Conservation (phyloP, 352 stramenopile genomes). For the Pelagophyceae sp. region DNA sequence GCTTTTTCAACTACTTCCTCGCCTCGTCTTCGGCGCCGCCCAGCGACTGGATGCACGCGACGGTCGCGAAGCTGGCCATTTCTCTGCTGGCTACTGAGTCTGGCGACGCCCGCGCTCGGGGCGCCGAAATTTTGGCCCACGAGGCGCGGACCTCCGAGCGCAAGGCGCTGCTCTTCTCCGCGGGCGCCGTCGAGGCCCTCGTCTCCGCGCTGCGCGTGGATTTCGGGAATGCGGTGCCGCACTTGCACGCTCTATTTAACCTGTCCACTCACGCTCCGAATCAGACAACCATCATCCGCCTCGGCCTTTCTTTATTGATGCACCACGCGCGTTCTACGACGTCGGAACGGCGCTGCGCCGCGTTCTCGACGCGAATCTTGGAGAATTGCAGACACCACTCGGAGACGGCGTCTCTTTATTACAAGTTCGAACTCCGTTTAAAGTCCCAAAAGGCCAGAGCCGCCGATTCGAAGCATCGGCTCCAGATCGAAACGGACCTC, state of each 20-base stretch:
- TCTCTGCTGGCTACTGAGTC: not conserved
- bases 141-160: not conserved
- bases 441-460: not conserved
- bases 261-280: not conserved
- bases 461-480: too few species aligned
- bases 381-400: conserved; percentile 6
- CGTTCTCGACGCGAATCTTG: not conserved
- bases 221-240: not conserved
- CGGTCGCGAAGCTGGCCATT: not conserved
- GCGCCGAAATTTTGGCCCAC: not conserved
- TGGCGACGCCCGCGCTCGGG: not conserved
- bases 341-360: not conserved
- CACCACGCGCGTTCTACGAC: not conserved
- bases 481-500: too few species aligned
- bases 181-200: not conserved
- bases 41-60: not conserved
- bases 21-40: not conserved
- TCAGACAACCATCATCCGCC: not conserved
- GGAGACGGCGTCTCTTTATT: not conserved
- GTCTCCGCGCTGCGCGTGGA: not conserved
- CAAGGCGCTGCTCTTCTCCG: not conserved
- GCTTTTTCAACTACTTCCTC: conserved; percentile 1
- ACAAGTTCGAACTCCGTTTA: not conserved
- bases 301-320: not conserved
- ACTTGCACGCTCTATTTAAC: conserved; percentile 5